Evolutionary conservation across 495 filamentous ascomycete genomes (phyloP), one percentile per base, ranked within the genome.

Genomic region (Stereocaulon alpinum): DNA sequence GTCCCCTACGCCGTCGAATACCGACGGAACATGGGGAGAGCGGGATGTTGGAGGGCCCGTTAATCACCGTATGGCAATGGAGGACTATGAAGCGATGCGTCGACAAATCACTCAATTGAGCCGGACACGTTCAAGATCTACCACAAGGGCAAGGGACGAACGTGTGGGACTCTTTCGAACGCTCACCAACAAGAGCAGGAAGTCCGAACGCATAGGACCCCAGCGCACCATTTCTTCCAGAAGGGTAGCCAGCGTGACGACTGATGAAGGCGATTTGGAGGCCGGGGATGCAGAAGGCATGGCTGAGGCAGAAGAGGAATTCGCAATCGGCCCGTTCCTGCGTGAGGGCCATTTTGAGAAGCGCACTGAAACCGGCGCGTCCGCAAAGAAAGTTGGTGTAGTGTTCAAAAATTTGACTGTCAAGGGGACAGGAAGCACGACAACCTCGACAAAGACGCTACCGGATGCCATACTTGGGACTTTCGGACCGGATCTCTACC

Each of bases 351-450:
- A 87, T 61, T 84, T 94, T 59, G 89, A 91, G 71, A 89, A 86
- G 65, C 80, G 87, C 17, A 81, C 80, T 3, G 83, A 84, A 14
- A 68, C 68, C 43, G 82, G 81, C 6, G 79, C 78, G 32, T 88
- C 88, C 0, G 80, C 84, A 42, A 95, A 94, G 74, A 89, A 87
- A 64, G 81, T 95, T 22, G 91, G 91, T 4, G 86, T 96, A 1
- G 77, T 91, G 2, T 95, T 88, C 72, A 87, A 86, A 73, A 77
- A 88, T 66, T 74, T 92, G 40, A 88, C 80, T 0, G 89, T 92
- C 40, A 84, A 87, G 69, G 89, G 88, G 42, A 73, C 86, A 10
- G 79, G 82, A 56, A 81, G 81, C 10, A 82, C 81, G 2, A 76
- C 86, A 0, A 80, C 79, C 1, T 87, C 87, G 61, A 86, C 88